Conservation (phyloP, 768 basidiomycete species). For the Phaffia australis region DNA sequence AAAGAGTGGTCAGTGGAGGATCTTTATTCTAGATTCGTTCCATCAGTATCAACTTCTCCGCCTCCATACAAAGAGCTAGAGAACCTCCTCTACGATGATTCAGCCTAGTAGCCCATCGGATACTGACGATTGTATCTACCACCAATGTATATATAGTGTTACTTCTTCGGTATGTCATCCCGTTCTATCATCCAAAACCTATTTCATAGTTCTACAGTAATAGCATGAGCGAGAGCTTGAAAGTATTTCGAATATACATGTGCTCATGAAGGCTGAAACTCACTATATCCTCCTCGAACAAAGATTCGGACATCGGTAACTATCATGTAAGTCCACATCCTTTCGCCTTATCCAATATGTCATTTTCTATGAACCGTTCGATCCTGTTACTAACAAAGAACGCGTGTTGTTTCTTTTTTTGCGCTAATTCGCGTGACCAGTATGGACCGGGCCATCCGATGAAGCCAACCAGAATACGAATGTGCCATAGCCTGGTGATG, state of each 20-base stretch:
- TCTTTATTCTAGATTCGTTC: not conserved
- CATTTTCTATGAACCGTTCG: not conserved
- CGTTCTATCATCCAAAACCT: not conserved
- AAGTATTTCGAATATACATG: not conserved
- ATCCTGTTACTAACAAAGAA: not conserved
- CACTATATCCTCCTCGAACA: not conserved
- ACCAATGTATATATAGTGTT: slow-evolving; percentile 8
- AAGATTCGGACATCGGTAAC: slow-evolving; percentile 63
- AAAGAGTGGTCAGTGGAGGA: slow-evolving; percentile 19
- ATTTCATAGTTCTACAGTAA: not conserved
- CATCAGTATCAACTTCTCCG: not conserved
- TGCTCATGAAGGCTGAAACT: not conserved
- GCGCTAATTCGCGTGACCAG: not conserved
- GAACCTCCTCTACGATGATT: not conserved
- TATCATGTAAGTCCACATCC: slow-evolving; percentile 50
- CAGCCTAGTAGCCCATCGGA: not conserved
- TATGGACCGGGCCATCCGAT: slow-evolving; percentile 61
- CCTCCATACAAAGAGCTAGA: not conserved
- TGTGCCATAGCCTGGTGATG: slow-evolving; percentile 99
- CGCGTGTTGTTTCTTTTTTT: not conserved
- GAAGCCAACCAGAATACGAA: slow-evolving; percentile 83
- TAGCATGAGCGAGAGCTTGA: not conserved
- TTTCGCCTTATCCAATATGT: not conserved
- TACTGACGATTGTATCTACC: not conserved
- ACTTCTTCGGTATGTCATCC: slow-evolving; percentile 25